Conservation (phyloP, 352 stramenopile genomes). For the Nothophytophthora sp. region DNA sequence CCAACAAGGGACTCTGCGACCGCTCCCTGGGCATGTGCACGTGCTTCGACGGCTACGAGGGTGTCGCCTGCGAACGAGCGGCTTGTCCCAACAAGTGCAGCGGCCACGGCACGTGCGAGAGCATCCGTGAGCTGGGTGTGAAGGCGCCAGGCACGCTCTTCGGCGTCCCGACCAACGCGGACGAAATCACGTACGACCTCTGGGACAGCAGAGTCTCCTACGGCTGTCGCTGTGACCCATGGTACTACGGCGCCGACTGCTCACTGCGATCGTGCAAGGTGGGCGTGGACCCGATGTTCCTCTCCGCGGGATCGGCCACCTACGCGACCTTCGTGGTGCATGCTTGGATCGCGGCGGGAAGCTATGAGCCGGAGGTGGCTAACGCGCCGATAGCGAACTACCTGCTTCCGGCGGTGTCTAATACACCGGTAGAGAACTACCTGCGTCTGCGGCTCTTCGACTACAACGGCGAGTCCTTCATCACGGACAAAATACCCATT, state of each 20-base stretch:
- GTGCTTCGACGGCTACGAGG: conserved; percentile 92
- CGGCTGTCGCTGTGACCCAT: conserved; percentile 89
- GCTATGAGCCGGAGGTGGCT: too few relatives aligned
- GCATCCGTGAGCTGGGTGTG: conserved; percentile 52
- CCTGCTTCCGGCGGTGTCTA: too few relatives aligned
- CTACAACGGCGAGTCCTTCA: conserved; percentile 64
- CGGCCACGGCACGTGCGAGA: conserved; percentile 74
- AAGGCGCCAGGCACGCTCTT: conserved; percentile 52
- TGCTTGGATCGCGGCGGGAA: too few relatives aligned
- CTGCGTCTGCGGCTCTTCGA: conserved; percentile 68
- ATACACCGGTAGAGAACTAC: conserved; percentile 15
- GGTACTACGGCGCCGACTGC: conserved; percentile 89
- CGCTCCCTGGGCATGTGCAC: conserved; percentile 74
- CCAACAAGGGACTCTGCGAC: conserved; percentile 94
- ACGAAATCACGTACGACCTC: conserved; percentile 46
- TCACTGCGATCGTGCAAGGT: conserved; percentile 61
- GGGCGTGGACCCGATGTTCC: conserved; percentile 68
- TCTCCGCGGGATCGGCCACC: conserved; percentile 32
- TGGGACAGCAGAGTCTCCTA: conserved; percentile 87
- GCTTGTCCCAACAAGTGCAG: conserved; percentile 73
- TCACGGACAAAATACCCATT: conserved; percentile 57
- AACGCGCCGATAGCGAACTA: too few relatives aligned
- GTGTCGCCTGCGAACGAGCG: conserved; percentile 80
- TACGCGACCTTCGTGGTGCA: conserved; percentile 64
- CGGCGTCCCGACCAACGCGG: conserved; percentile 15